A percentile compares a stretch with the other conserved stretches of the same genome.
Evolutionary conservation across 2,329 filamentous ascomycete genomes (phyloP).

Genomic region (Fusarium tuaranense): DNA sequence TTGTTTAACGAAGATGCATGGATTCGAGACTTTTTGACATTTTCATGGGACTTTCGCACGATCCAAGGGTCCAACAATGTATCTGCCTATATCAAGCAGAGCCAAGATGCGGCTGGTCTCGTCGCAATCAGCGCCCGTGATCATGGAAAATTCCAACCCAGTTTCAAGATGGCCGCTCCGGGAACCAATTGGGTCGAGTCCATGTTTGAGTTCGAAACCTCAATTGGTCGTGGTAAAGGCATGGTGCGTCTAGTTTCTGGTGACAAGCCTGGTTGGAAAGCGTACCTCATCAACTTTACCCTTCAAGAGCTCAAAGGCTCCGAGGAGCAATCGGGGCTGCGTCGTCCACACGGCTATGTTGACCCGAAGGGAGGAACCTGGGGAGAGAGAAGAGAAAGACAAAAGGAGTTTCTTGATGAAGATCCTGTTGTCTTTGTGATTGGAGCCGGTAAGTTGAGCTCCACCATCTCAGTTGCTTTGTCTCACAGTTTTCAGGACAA

Average conservation of each 20-base stretch:
- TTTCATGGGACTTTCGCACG: constrained; percentile 47
- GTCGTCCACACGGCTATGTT: constrained; percentile 38
- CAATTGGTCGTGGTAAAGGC: constrained; percentile 7
- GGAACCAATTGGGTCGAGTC: constrained; percentile 6
- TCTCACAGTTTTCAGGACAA: constrained; percentile 13
- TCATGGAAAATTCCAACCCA: constrained; percentile 2
- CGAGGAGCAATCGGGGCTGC: constrained; percentile 13
- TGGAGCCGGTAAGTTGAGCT: constrained; percentile 8
- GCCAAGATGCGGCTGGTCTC: constrained; percentile 1
- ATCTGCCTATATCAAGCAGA: constrained; percentile 1
- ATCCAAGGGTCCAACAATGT: constrained; percentile 30
- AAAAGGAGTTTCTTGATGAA: constrained; percentile 39
- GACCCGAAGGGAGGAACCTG: constrained; percentile 33
- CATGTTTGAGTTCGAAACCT: constrained; percentile 21
- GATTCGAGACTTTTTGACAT: constrained; percentile 44
- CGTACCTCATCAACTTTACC: constrained; percentile 42
- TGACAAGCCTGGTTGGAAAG: constrained; percentile 34
- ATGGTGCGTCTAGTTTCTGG: constrained; percentile 12
- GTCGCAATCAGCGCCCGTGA: constrained; percentile 4
- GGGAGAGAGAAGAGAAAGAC: constrained; percentile 43
- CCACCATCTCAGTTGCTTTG: too few relatives aligned
- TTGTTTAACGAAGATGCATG: constrained; percentile 42
- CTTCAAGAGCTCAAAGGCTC: constrained; percentile 39
- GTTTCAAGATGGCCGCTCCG: not conserved
- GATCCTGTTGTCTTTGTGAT: constrained; percentile 52